Evolutionary conservation across 805 yeast species (phyloP), one percentile per base, ranked within the genome.

Genomic region (Jamesozyma jinghongensis): DNA sequence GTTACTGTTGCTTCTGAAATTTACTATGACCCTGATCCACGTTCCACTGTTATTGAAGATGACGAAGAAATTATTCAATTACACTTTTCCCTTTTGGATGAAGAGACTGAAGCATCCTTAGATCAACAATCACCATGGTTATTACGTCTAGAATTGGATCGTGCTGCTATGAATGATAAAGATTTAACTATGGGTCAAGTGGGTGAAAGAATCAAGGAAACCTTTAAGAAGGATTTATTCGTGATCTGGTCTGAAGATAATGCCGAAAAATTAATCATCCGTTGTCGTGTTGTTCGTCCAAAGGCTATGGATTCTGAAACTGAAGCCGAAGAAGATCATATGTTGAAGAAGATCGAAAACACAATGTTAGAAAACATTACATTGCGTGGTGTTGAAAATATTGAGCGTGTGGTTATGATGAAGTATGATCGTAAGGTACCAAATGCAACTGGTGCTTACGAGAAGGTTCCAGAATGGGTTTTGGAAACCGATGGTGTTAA

Each of bases 161-260:
- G 98, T 73, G 96, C 97, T 30, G 90, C 90, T 67, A 88, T 92
- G 97, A 81, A 90, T 57, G 98, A 92, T 69, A 87, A 92, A 65
- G 96, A 92, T 65, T 75, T 92, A 61, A 85, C 95, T 4, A 92
- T 94, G 97, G 85, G 94, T 50, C 96, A 92, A 69, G 97, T 92
- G 42, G 97, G 98, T 20, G 94, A 87, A 53, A 87, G 82, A 70
- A 92, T 92, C 46, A 81, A 87, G 49, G 88, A 85, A 58, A 81
- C 85, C 48, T 92, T 92, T 63, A 94, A 88, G 40, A 94, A 87
- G 53, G 98, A 92, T 66, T 68, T 92, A 67, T 92, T 90, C 57
- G 95, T 92, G 32, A 92, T 92, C 57, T 92, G 98, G 97, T 86
- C 97, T 36, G 98, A 94, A 72, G 99, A 92, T 70, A 90, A 92